Evolutionary conservation across 2,329 filamentous ascomycete genomes (phyloP), one percentile per base, ranked within the genome.

Genomic region (Dothiorella sarmentorum): DNA sequence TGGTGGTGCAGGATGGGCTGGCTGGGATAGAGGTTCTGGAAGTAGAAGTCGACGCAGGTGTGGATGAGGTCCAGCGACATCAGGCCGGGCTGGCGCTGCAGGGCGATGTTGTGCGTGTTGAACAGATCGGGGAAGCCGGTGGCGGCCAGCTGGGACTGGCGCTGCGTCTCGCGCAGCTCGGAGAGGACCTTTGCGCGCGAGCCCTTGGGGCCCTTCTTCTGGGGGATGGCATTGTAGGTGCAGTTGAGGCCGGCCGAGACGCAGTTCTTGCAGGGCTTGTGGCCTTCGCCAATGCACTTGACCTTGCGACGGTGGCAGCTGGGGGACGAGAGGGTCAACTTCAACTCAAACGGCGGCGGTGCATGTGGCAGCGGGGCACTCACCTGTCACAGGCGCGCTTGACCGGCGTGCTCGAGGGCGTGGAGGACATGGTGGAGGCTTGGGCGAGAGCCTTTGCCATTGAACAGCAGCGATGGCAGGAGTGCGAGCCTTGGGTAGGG

Each of bases 201-300:
- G 26, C 82, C 81, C 66, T 86, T 87, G 11, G 84, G 84, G 2
- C 84, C 84, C 64, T 85, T 82, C 70, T 85, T 85, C 69, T 84
- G 82, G 13, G 84, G 84, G 42, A 86, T 80, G 65, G 85, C 82
- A 65, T 86, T 84, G 68, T 84, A 83, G 63, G 83, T 86, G 73
- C 84, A 86, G n/a, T 74, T 78, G 61, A 86, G 76, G 22, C 81
- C 78, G 27, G 83, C 82, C 59, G 80, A 80, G 56, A 78, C 71
- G 69, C 84, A 86, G 66, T 85, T 85, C 69, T 83, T 82, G 73
- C 84, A 86, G 4, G 83, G 81, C 57, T 73, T 73, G 29, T 74
- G 74, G 60, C 76, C 75, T 65, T 80, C 77, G 55, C 75, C 76
- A 58, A 80, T 78, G 66, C 78, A 80, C 63, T 79, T 79, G 60